These are phyloP conservation scores for Reticulascus tulasneorum DNA, from an alignment of 2,329 filamentous ascomycete genomes.

Conservation along the genomic window DNA sequence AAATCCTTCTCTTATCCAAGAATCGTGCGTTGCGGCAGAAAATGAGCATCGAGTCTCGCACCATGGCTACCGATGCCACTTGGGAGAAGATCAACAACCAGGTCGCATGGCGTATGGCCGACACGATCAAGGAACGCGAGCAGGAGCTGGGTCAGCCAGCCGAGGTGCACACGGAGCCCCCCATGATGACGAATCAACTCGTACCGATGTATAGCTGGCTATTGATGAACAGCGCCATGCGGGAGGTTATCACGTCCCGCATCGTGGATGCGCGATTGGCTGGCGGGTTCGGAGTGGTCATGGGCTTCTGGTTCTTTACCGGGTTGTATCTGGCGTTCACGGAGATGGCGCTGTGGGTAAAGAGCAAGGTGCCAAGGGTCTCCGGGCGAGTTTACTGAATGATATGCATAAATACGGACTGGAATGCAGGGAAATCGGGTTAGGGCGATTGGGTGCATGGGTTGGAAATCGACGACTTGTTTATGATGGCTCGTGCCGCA, in stretches of 20 bases:
- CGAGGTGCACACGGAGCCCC: conserved; percentile 8
- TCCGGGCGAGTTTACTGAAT: too few relatives aligned
- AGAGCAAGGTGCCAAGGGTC: conserved; percentile 6
- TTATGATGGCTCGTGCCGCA: too few relatives aligned
- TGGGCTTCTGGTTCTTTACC: conserved; percentile 45
- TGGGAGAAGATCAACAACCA: conserved; percentile 71
- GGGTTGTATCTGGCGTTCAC: conserved; percentile 46
- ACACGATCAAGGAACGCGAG: conserved; percentile 44
- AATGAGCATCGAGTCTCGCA: conserved; percentile 46
- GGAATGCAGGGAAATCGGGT: too few relatives aligned
- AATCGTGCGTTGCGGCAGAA: conserved; percentile 37
- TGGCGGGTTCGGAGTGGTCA: conserved; percentile 41
- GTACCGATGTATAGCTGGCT: conserved; percentile 42
- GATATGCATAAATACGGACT: too few relatives aligned
- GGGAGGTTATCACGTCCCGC: conserved; percentile 28
- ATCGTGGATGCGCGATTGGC: conserved; percentile 41
- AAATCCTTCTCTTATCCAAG: conserved; percentile 44
- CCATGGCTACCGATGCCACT: conserved; percentile 58
- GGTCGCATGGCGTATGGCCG: conserved; percentile 60
- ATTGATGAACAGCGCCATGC: conserved; percentile 34
- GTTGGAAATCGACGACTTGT: too few relatives aligned
- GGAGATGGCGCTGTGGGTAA: conserved; percentile 36
- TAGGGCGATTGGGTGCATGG: too few relatives aligned
- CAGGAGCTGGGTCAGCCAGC: conserved; percentile 20
- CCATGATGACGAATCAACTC: conserved; percentile 21